Evolutionary conservation across 139 green algal species (phyloP).

Genomic region (Coelastrella sp.): DNA sequence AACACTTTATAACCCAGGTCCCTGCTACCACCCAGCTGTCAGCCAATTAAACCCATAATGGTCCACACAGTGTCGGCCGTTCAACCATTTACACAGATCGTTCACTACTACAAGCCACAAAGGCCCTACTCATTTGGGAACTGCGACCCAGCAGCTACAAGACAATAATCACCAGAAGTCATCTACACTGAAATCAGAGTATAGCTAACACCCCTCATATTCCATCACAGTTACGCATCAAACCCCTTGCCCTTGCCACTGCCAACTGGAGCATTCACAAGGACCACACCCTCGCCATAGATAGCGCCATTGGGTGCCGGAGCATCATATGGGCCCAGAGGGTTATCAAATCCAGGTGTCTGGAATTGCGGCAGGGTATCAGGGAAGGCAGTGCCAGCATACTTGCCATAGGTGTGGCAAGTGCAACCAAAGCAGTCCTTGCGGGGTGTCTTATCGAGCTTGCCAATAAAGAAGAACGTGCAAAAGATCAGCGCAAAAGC

Average conservation of each 20-base stretch:
- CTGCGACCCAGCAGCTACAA: too few species aligned
- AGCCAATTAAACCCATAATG: too few species aligned
- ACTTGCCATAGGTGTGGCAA: slow-evolving; percentile 35
- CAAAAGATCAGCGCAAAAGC: slow-evolving; percentile 39
- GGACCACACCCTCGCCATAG: background rate
- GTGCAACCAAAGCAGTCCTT: slow-evolving; percentile 51
- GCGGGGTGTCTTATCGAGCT: slow-evolving; percentile 32
- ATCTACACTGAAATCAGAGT: too few species aligned
- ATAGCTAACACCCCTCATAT: too few species aligned
- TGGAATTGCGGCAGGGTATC: slow-evolving; percentile 32
- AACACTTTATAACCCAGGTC: too few species aligned
- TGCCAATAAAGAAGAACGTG: slow-evolving; percentile 47
- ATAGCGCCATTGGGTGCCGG: background rate
- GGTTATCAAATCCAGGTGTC: slow-evolving; percentile 29
- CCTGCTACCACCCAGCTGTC: too few species aligned
- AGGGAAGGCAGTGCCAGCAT: slow-evolving; percentile 19
- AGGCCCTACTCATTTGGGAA: too few species aligned
- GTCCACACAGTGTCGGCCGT: too few species aligned
- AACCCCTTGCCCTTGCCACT: background rate
- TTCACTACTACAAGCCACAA: too few species aligned
- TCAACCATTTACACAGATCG: too few species aligned
- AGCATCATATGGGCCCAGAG: slow-evolving; percentile 21
- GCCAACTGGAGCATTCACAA: background rate
- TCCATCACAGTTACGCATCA: background rate
- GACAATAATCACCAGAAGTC: too few species aligned